A percentile compares a stretch with the other conserved stretches of the same genome.
Conservation (phyloP, 257 asterid species). For the Datura wrightii region DNA sequence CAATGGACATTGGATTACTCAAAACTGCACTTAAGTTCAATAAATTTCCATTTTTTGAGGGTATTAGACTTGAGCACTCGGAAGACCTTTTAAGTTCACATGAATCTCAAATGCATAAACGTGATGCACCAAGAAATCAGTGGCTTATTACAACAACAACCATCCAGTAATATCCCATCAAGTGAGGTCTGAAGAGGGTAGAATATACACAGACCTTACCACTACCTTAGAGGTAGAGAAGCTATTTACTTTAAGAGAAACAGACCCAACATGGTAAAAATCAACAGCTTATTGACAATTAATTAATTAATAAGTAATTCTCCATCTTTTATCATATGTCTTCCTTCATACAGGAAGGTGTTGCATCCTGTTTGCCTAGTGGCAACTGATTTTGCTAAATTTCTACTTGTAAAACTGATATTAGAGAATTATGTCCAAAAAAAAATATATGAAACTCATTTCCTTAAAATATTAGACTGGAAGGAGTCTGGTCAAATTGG, state of each 20-base stretch:
- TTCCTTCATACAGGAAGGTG: background rate
- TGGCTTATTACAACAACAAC: no score
- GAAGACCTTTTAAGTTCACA: no score
- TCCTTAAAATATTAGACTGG: background rate
- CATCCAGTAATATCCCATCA: no score
- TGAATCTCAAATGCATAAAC: no score
- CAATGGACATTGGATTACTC: background rate
- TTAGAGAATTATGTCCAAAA: background rate
- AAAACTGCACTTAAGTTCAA: background rate
- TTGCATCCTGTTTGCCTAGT: background rate
- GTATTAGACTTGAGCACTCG: no score
- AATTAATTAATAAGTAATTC: background rate
- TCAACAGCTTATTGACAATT: background rate
- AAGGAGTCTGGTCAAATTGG: background rate
- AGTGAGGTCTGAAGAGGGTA: no score
- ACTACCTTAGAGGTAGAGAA: no score
- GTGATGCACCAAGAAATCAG: no score
- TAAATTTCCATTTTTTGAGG: background rate
- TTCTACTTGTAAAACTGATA: conserved; percentile 2
- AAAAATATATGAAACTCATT: background rate
- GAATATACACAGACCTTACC: no score
- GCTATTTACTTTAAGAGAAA: no score
- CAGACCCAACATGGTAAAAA: no score
- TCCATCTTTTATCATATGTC: background rate
- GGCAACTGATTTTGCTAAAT: conserved; percentile 16